These are phyloP conservation scores for Aspergillus caelatus DNA, from an alignment of 2,329 filamentous ascomycete genomes.

Conservation along the genomic window DNA sequence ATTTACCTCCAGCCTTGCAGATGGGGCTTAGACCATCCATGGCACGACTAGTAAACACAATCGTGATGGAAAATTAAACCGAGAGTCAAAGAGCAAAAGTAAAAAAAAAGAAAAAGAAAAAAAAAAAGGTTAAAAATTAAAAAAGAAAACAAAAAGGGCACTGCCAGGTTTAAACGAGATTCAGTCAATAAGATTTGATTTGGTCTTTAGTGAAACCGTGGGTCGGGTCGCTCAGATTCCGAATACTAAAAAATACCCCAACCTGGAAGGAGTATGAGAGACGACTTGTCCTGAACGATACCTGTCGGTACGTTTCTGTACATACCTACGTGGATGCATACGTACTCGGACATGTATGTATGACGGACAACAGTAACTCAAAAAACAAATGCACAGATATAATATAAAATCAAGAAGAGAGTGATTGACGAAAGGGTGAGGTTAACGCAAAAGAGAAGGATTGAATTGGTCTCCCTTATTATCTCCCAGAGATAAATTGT, in stretches of 20 bases:
- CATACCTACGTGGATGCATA: conserved; percentile 6
- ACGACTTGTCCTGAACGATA: neutral
- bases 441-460: neutral
- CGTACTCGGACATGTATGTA: conserved; percentile 1
- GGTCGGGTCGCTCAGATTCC: conserved; percentile 12
- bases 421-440: neutral
- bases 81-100: neutral
- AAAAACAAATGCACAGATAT: neutral
- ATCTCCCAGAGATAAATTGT: neutral
- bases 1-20: neutral
- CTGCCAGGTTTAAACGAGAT: neutral
- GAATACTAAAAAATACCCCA: neutral
- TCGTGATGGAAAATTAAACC: neutral
- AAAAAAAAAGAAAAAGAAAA: neutral
- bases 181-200: neutral
- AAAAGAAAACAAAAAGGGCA: neutral
- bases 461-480: neutral
- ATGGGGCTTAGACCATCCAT: conserved; percentile 1
- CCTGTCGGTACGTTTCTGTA: neutral
- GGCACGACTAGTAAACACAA: neutral
- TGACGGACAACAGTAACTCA: neutral
- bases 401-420: neutral
- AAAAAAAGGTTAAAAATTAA: neutral
- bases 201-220: conserved; percentile 4
- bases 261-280: neutral